phyloP scores from a whole-genome alignment of 2,329 filamentous ascomycete genomes.

The Ophiosphaerella herpotricha region DNA sequence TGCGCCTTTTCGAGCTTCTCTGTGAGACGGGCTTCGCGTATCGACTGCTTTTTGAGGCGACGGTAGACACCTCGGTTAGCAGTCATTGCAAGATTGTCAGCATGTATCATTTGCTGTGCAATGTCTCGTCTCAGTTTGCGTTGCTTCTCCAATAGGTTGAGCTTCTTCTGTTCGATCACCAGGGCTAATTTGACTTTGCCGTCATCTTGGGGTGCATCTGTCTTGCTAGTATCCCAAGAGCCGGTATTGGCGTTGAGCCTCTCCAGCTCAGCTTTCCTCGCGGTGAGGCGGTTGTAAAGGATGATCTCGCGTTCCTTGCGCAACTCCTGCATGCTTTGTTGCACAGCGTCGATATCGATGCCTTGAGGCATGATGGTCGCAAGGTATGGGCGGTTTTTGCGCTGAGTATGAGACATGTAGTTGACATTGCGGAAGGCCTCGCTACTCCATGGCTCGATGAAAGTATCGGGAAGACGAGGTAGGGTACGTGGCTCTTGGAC shows the following conservation, averaged over 20 bases:
- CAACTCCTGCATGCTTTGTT: slow-evolving; percentile 55
- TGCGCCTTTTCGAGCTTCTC: slow-evolving; percentile 99
- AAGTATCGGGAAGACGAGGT: slow-evolving; percentile 56
- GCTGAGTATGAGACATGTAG: slow-evolving; percentile 77
- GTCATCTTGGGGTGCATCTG: slow-evolving; percentile 71
- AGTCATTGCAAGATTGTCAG: slow-evolving; percentile 95
- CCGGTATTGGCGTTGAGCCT: slow-evolving; percentile 82
- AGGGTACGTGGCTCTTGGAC: slow-evolving; percentile 34
- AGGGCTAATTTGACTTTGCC: slow-evolving; percentile 82
- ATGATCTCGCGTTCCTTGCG: slow-evolving; percentile 86
- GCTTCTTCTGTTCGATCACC: slow-evolving; percentile 92
- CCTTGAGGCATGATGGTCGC: slow-evolving; percentile 88
- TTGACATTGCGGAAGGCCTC: slow-evolving; percentile 64
- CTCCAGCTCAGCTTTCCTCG: slow-evolving; percentile 83
- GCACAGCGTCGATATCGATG: slow-evolving; percentile 73
- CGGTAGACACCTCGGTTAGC: slow-evolving; percentile 90
- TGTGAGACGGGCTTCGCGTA: slow-evolving; percentile 93
- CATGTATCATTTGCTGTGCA: slow-evolving; percentile 89
- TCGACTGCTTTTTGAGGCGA: slow-evolving; percentile 94
- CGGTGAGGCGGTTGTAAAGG: slow-evolving; percentile 86
- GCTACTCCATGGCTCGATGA: slow-evolving; percentile 51
- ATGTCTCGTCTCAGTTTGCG: slow-evolving; percentile 83
- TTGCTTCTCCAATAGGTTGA: slow-evolving; percentile 87
- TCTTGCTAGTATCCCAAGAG: slow-evolving; percentile 77
- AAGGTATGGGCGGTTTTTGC: slow-evolving; percentile 77